Conservation (phyloP, 768 basidiomycete genomes). For the Phlebiopsis gigantea region DNA sequence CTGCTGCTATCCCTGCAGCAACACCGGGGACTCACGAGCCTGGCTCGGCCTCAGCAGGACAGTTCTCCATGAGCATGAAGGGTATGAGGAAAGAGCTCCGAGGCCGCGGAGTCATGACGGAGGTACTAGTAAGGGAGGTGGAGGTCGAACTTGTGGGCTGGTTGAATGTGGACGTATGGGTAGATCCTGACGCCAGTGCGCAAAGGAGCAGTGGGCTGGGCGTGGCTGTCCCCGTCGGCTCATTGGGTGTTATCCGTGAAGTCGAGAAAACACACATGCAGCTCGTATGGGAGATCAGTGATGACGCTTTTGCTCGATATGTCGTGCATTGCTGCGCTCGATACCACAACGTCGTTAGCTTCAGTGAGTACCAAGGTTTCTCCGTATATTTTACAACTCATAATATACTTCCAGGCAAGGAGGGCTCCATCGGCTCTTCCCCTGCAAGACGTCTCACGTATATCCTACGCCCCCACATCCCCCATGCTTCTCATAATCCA, state of each 20-base stretch:
- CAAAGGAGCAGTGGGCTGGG: conserved; percentile 25
- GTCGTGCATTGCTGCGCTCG: conserved; percentile 80
- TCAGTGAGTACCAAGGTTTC: conserved; percentile 41
- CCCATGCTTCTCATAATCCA: conserved; percentile 34
- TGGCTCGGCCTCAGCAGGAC: conserved; percentile 59
- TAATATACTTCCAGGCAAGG: conserved; percentile 42
- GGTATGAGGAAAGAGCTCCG: conserved; percentile 69
- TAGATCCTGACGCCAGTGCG: conserved; percentile 42
- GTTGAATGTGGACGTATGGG: conserved; percentile 51
- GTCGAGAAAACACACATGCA: conserved; percentile 59
- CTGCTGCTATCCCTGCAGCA: conserved; percentile 43
- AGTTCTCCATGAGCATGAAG: conserved; percentile 71
- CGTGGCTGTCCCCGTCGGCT: conserved; percentile 38
- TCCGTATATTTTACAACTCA: not conserved
- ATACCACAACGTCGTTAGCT: conserved; percentile 76
- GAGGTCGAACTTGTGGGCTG: conserved; percentile 61
- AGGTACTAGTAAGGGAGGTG: conserved; percentile 61
- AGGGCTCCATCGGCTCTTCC: conserved; percentile 31
- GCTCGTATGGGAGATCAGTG: conserved; percentile 67
- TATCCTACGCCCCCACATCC: conserved; percentile 72
- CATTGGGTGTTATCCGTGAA: conserved; percentile 53
- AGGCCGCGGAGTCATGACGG: conserved; percentile 51
- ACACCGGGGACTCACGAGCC: conserved; percentile 38
- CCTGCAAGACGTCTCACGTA: conserved; percentile 56
- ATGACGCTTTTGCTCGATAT: conserved; percentile 73